Evolutionary conservation across 768 basidiomycete species (phyloP).

Genomic region (Austroboletus festivus): DNA sequence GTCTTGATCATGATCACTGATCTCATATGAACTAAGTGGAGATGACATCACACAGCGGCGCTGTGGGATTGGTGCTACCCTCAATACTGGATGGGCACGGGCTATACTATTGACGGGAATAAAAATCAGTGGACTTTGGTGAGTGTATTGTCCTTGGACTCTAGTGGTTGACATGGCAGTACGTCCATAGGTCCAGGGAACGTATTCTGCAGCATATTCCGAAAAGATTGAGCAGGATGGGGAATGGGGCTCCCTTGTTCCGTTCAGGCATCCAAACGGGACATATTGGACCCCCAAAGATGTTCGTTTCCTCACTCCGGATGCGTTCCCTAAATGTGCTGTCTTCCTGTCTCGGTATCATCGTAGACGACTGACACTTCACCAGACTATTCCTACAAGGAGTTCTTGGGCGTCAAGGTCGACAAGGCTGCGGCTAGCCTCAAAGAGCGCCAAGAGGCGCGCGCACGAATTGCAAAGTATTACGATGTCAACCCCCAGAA

Average conservation of each 20-base stretch:
- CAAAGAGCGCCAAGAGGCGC: slow-evolving; percentile 18
- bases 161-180: not conserved
- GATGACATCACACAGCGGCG: slow-evolving; percentile 17
- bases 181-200: slow-evolving; percentile 16
- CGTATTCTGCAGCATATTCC: slow-evolving; percentile 22
- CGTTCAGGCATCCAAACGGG: slow-evolving; percentile 24
- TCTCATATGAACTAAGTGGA: not conserved
- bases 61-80: slow-evolving; percentile 31
- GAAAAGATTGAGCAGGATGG: slow-evolving; percentile 20
- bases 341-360: not conserved
- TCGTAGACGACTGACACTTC: not conserved
- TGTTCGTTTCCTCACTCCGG: slow-evolving; percentile 20
- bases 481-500: slow-evolving; percentile 24
- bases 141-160: not conserved
- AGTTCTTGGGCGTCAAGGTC: slow-evolving; percentile 26
- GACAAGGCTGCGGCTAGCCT: slow-evolving; percentile 12
- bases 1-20: not conserved
- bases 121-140: slow-evolving; percentile 25
- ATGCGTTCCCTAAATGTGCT: slow-evolving; percentile 23
- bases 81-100: slow-evolving; percentile 28
- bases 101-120: slow-evolving; percentile 13
- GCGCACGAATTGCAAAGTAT: slow-evolving; percentile 20
- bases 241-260: slow-evolving; percentile 16
- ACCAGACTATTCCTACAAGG: slow-evolving; percentile 28
- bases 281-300: slow-evolving; percentile 25